These are phyloP conservation scores for Diaporthe citri DNA, from an alignment of 2,329 filamentous ascomycete species.

Conservation along the genomic window DNA sequence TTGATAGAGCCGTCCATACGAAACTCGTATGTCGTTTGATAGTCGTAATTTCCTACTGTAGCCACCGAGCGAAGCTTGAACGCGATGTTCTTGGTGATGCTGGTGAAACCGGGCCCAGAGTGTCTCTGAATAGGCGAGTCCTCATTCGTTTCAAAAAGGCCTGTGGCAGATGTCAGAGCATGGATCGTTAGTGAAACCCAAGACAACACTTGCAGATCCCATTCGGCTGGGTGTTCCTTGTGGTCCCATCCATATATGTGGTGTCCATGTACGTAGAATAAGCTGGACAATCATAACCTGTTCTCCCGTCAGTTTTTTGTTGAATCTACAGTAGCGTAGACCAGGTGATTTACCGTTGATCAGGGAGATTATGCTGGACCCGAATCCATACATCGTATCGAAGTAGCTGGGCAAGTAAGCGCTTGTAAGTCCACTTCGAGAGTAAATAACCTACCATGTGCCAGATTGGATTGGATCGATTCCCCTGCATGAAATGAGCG, in stretches of 20 bases:
- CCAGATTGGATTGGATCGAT: slow-evolving; percentile 39
- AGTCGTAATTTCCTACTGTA: slow-evolving; percentile 58
- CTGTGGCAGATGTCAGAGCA: slow-evolving; percentile 49
- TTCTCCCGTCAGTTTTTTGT: not conserved
- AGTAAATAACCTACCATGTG: not conserved
- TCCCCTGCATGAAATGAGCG: slow-evolving; percentile 48
- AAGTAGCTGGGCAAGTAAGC: not conserved
- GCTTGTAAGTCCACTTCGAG: not conserved
- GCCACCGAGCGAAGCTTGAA: slow-evolving; percentile 53
- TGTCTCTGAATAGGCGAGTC: slow-evolving; percentile 54
- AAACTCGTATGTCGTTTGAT: slow-evolving; percentile 51
- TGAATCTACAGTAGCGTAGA: no score
- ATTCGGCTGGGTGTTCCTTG: not conserved
- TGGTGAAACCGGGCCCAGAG: slow-evolving; percentile 42
- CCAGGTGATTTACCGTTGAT: not conserved
- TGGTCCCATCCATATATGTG: slow-evolving; percentile 1
- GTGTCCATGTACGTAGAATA: slow-evolving; percentile 17
- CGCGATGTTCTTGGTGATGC: slow-evolving; percentile 47
- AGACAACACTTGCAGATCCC: not conserved
- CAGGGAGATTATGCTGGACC: not conserved
- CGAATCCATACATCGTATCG: not conserved
- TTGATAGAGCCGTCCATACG: slow-evolving; percentile 52
- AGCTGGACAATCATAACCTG: slow-evolving; percentile 13
- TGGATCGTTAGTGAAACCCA: slow-evolving; percentile 33
- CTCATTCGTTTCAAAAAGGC: slow-evolving; percentile 53